These are phyloP conservation scores for Phytophthora pseudosyringae DNA, from an alignment of 352 stramenopile genomes.

Conservation along the genomic window DNA sequence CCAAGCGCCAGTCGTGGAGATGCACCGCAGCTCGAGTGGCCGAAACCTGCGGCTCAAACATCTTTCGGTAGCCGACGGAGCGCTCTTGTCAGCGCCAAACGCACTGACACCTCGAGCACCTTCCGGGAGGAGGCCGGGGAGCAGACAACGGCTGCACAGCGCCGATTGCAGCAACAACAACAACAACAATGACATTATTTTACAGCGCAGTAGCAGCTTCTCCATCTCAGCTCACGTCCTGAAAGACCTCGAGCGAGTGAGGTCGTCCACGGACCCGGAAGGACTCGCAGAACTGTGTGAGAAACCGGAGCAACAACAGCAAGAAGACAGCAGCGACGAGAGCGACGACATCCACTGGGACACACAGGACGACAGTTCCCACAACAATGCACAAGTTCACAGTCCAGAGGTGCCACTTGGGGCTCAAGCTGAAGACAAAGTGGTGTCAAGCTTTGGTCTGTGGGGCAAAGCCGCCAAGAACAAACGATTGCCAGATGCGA, in stretches of 20 bases:
- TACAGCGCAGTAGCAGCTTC: conserved; percentile 66
- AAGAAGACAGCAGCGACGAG: conserved; percentile 38
- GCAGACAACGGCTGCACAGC: conserved; percentile 36
- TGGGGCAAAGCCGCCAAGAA: conserved; percentile 64
- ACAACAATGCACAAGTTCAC: conserved; percentile 24
- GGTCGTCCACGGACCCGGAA: conserved; percentile 28
- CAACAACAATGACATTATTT: conserved; percentile 25
- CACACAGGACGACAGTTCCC: conserved; percentile 17
- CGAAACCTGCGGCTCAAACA: conserved; percentile 58
- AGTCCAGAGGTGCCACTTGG: neutral
- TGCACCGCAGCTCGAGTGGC: conserved; percentile 60
- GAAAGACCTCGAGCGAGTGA: conserved; percentile 53
- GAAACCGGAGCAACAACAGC: conserved; percentile 26
- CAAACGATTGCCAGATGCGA: conserved; percentile 52
- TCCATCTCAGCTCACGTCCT: conserved; percentile 60
- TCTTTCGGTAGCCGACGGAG: conserved; percentile 40
- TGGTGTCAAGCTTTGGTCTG: conserved; percentile 58
- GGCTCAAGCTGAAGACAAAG: conserved; percentile 30
- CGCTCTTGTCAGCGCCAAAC: conserved; percentile 42
- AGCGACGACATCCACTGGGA: conserved; percentile 30
- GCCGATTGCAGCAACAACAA: conserved; percentile 27
- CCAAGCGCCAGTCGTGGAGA: conserved; percentile 40
- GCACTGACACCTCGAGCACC: conserved; percentile 53
- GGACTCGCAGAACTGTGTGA: conserved; percentile 28
- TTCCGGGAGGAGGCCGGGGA: conserved; percentile 37